Evolutionary conservation across 352 stramenopile species (phyloP), one percentile per base, ranked within the genome.

Genomic region (Globisporangium spiculum): DNA sequence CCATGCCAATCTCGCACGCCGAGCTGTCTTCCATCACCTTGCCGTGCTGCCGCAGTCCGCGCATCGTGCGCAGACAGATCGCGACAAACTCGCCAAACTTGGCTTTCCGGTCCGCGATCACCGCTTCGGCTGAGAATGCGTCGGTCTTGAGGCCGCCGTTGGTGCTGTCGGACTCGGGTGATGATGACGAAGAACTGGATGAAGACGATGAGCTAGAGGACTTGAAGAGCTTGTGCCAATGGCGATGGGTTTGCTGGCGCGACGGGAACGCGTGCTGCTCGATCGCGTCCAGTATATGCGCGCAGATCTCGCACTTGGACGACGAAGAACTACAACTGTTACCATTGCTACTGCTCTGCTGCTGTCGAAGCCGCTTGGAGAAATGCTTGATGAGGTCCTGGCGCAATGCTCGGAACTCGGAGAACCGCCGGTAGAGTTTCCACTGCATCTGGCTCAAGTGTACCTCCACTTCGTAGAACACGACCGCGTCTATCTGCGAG

Each of bases 401-500:
- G 0, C 86, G 79, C 36, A 93, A 58, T 3, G 66, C 41, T 30
- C 79, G 83, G 57, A 92, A 92, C 69, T 92, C 86, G 5, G 86
- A 93, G 66, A 90, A 93, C n/a, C 86, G 86, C 60, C 75, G 84
- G 3, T 73, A 69, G 4, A 90, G 69, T 2, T 66, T 74, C 86
- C 86, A 93, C n/a, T 75, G 76, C 48, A 81, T 73, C 68, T 88
- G 80, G 54, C 81, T 88, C 24, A 93, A 67, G 66, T 86, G 81
- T 14, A 91, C 71, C 61, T 91, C 77, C 24, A 93, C n/a, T 38
- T 86, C 72, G 50, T 93, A 93, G 52, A 83, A 89, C 14, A 92
- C 79, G 20, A 91, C 77, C 12, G 75, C 72, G 55, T 92, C 78
- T 30, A 78, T 69, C 53, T 90, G 74, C 14, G 75, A 60, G 64